Evolutionary conservation across 768 basidiomycete species (phyloP).

Genomic region (Naematelia encephala): DNA sequence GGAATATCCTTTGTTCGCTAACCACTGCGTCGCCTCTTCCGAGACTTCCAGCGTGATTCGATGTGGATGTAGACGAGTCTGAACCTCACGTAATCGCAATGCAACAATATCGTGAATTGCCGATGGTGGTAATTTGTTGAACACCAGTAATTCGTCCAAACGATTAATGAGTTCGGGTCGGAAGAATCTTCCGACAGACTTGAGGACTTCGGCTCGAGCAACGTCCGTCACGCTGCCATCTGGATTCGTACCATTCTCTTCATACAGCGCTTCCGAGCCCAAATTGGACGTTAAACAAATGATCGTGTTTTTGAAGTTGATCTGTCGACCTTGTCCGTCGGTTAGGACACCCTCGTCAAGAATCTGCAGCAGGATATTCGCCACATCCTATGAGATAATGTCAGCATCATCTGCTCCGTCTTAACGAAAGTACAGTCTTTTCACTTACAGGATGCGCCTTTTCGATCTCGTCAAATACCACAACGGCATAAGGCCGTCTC

Average conservation of each 20-base stretch:
- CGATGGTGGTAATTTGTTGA: slow-evolving; percentile 76
- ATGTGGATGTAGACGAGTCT: slow-evolving; percentile 61
- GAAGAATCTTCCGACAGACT: slow-evolving; percentile 73
- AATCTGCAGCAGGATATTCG: slow-evolving; percentile 85
- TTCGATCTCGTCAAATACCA: slow-evolving; percentile 73
- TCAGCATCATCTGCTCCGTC: neutral
- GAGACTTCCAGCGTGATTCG: slow-evolving; percentile 72
- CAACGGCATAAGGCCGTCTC: slow-evolving; percentile 80
- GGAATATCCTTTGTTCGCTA: slow-evolving; percentile 75
- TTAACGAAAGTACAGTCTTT: neutral
- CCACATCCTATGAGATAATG: slow-evolving; percentile 61
- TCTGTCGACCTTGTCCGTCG: slow-evolving; percentile 85
- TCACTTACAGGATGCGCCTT: slow-evolving; percentile 74
- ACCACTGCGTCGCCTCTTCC: slow-evolving; percentile 61
- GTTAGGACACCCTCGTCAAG: slow-evolving; percentile 86
- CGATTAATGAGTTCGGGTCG: slow-evolving; percentile 87
- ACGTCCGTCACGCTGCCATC: slow-evolving; percentile 64
- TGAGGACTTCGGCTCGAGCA: slow-evolving; percentile 67
- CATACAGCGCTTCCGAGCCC: slow-evolving; percentile 62
- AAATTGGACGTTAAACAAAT: slow-evolving; percentile 87
- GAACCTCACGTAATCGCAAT: slow-evolving; percentile 71
- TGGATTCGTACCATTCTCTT: slow-evolving; percentile 60
- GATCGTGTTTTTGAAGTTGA: slow-evolving; percentile 94
- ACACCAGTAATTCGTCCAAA: slow-evolving; percentile 63
- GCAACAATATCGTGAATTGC: slow-evolving; percentile 76